A percentile compares a stretch with the other conserved stretches of the same genome.
Evolutionary conservation across 2,329 filamentous ascomycete species (phyloP).

Genomic region (Aspergillus amoenus): DNA sequence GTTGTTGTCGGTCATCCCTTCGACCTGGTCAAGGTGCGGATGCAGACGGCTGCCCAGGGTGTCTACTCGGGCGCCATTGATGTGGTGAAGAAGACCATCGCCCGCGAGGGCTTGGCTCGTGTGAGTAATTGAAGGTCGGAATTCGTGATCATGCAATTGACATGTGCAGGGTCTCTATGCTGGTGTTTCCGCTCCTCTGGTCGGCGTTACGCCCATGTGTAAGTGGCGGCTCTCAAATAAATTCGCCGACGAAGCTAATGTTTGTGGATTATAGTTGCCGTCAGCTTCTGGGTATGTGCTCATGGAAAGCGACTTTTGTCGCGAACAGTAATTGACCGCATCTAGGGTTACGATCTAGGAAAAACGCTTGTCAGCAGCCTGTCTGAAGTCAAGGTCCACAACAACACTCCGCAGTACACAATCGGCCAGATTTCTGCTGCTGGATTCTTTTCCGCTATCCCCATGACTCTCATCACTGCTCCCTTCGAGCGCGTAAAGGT

Average conservation of each 20-base stretch:
- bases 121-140: slow-evolving; percentile 33
- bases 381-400: slow-evolving; percentile 62
- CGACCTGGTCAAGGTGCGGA: slow-evolving; percentile 93
- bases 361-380: slow-evolving; percentile 77
- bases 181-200: slow-evolving; percentile 91
- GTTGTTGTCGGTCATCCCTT: slow-evolving; percentile 96
- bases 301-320: background rate
- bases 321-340: slow-evolving; percentile 31
- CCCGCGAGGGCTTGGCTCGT: slow-evolving; percentile 73
- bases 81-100: slow-evolving; percentile 84
- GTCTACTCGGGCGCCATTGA: slow-evolving; percentile 89
- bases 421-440: slow-evolving; percentile 87
- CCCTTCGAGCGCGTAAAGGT: slow-evolving; percentile 99
- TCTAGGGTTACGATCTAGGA: slow-evolving; percentile 91
- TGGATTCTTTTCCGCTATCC: slow-evolving; percentile 96
- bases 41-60: slow-evolving; percentile 93
- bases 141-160: slow-evolving; percentile 6
- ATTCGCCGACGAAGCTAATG: background rate
- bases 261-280: slow-evolving; percentile 53
- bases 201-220: slow-evolving; percentile 99
- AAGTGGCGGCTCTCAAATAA: slow-evolving; percentile 45
- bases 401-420: slow-evolving; percentile 64
- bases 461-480: slow-evolving; percentile 97
- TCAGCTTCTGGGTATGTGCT: slow-evolving; percentile 61
- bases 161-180: slow-evolving; percentile 74